Evolutionary conservation across 1,284 basidiomycete species (phyloP), one percentile per base, ranked within the genome.

Genomic region (Vanrija sp.): DNA sequence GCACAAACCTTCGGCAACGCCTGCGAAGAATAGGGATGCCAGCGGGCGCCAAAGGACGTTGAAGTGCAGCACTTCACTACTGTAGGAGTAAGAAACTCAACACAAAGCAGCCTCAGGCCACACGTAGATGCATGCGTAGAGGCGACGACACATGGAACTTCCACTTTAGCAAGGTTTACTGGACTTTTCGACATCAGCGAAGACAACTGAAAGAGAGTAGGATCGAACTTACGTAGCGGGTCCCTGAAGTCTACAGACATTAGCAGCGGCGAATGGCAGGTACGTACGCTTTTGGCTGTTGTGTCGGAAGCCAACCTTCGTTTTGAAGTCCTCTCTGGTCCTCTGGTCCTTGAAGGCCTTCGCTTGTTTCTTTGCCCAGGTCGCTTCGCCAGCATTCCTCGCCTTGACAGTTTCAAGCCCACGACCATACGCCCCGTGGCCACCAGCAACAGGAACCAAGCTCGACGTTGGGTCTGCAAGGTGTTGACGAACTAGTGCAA

Each of bases 361-460:
- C 1, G 91, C 84, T 76, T 96, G 91, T 51, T 90, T 82, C 43
- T 87, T 91, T 15, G 95, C 96, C 77, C 97, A 89, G 57, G 83
- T 83, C 3, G 96, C 96, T 78, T 98, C 94, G 3, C 96, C 96
- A 14, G 83, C 83, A 78, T 98, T 98, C 46, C 91, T 82, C n/a
- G 91, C 93, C 73, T 88, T 91, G 59, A 96, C 83, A 12, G 92
- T 86, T 42, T 91, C 83, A 12, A 83, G 85, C 3, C 91, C 91
- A 9, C 77, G 76, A 3, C 91, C 91, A 68, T 82, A 92, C 3
- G 89, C 90, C 25, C 91, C 91, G 59, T 85, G 90, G 2, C 88
- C 92, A 48, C 89, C 91, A 64, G 83, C 87, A n/a, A 83, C 78
- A 0, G 93, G 90, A 1, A 96, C 86, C 29, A 96, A 80, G 0